Conservation (phyloP, 2,329 filamentous ascomycete species). For the Aspergillus sp. region DNA sequence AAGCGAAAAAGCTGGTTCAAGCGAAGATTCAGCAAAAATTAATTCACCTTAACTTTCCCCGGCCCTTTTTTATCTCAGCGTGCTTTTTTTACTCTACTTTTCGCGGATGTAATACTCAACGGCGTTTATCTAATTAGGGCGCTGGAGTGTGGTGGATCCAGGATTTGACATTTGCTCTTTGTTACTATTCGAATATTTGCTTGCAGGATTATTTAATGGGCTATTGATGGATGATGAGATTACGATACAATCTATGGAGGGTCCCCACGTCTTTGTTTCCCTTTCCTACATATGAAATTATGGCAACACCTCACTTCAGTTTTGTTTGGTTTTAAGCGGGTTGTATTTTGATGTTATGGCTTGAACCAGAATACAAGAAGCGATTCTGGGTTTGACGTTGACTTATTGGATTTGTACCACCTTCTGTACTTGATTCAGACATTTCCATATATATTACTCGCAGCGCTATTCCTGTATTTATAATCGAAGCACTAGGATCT, state of each 20-base stretch:
- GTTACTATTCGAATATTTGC: neutral
- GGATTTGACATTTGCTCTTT: neutral
- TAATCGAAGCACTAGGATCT: neutral
- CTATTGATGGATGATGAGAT: constrained; percentile 10
- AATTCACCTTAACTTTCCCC: neutral
- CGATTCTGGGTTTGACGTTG: neutral
- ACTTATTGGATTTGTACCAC: neutral
- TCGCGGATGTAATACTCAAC: constrained; percentile 6
- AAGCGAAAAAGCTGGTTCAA: constrained; percentile 93
- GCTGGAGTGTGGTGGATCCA: neutral
- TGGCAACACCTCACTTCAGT: neutral
- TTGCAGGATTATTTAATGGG: neutral
- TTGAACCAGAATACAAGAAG: neutral
- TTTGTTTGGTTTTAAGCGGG: neutral
- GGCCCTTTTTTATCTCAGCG: neutral
- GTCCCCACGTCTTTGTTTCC: neutral
- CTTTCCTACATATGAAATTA: neutral
- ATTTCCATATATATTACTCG: neutral
- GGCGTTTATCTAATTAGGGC: constrained; percentile 8
- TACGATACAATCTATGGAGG: constrained; percentile 5
- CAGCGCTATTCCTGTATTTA: neutral
- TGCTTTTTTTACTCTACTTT: neutral
- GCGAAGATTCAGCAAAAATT: constrained; percentile 68
- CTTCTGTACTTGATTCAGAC: neutral
- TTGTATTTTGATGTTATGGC: neutral